Evolutionary conservation across 176 grass and related monocot genomes (phyloP).

Genomic region (Oryza longistaminata): DNA sequence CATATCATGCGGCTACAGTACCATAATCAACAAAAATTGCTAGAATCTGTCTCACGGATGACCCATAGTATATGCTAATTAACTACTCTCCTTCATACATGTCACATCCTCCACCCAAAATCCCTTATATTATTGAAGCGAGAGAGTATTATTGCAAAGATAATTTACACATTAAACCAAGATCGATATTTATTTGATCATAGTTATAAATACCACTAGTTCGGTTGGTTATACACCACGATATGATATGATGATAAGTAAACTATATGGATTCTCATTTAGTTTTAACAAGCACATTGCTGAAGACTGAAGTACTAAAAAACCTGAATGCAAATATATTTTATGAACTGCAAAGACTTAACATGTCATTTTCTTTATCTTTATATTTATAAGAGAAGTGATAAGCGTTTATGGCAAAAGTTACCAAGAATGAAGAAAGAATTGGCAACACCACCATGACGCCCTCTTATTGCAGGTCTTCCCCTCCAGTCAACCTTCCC

Average conservation of each 20-base stretch:
- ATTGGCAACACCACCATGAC: constrained; percentile 53
- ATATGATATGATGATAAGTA: no score
- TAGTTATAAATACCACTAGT: background rate
- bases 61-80: background rate
- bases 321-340: background rate
- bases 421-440: constrained; percentile 54
- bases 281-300: background rate
- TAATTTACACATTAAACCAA: background rate
- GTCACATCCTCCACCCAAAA: no score
- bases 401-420: background rate
- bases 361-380: background rate
- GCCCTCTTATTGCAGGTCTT: constrained; percentile 46
- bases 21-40: background rate
- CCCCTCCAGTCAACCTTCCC: constrained; percentile 64
- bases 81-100: background rate
- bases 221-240: background rate
- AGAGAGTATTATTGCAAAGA: background rate
- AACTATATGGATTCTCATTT: background rate
- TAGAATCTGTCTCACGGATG: background rate
- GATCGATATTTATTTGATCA: background rate
- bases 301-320: background rate
- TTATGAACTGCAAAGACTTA: background rate
- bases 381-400: background rate
- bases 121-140: no score
- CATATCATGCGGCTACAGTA: background rate